phyloP scores from a whole-genome alignment of 2,329 filamentous ascomycete species.

The Pezicula carpinea region DNA sequence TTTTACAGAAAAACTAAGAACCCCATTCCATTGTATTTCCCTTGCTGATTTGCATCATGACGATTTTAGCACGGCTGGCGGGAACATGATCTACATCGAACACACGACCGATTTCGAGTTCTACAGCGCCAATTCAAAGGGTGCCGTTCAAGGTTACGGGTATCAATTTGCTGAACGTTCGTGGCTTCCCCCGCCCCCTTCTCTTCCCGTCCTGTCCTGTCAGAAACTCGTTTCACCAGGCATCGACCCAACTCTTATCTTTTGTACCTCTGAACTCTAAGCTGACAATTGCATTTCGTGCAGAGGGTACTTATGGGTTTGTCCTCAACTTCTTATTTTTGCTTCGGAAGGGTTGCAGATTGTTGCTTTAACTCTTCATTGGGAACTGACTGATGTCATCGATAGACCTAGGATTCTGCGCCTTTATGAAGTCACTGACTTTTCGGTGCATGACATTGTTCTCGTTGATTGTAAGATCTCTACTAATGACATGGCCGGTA shows the following conservation, averaged over 20 bases:
- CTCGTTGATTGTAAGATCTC: conserved; percentile 18
- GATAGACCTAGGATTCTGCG: conserved; percentile 17
- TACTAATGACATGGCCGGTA: conserved; percentile 17
- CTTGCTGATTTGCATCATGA: not conserved
- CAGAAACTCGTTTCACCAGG: no score
- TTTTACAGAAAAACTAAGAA: no score
- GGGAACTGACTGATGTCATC: no score
- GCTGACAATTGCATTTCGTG: conserved; percentile 13
- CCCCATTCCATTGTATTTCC: no score
- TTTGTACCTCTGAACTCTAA: conserved; percentile 8
- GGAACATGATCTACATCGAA: conserved; percentile 49
- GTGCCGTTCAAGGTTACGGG: conserved; percentile 48
- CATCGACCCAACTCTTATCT: not conserved
- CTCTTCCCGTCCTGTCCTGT: no score
- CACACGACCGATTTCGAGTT: conserved; percentile 47
- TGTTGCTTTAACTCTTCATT: no score
- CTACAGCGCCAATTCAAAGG: conserved; percentile 45
- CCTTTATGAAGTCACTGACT: conserved; percentile 13
- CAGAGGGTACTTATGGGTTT: conserved; percentile 8
- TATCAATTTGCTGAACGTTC: conserved; percentile 39
- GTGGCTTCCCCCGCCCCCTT: conserved; percentile 5
- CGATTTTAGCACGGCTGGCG: conserved; percentile 27
- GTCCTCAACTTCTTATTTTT: conserved; percentile 21
- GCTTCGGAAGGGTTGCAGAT: no score
- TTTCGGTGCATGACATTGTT: conserved; percentile 20